A percentile compares a stretch with the other conserved stretches of the same genome.
Evolutionary conservation across 257 asterid species (phyloP).

Genomic region (Solanum appendiculatum): DNA sequence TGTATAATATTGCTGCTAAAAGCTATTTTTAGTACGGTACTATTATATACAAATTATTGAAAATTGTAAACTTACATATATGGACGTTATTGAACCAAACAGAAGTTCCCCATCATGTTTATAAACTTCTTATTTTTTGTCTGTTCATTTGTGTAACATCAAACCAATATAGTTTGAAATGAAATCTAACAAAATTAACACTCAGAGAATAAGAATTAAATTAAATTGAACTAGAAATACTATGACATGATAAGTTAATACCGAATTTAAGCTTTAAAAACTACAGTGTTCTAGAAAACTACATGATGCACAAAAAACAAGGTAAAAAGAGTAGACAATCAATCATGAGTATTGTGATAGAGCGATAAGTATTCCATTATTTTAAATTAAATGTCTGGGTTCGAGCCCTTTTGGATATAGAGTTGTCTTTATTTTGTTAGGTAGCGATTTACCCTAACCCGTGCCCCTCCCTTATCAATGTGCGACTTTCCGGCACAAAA

Average conservation of each 20-base stretch:
- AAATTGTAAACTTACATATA: not conserved
- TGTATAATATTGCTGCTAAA: no score
- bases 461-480: not conserved
- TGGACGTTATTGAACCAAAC: not conserved
- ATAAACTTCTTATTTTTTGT: not conserved
- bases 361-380: not conserved
- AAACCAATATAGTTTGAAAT: not conserved
- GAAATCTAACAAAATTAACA: not conserved
- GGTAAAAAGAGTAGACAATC: not conserved
- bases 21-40: no score
- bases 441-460: no score
- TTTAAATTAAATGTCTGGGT: not conserved
- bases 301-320: not conserved
- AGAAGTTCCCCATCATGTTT: not conserved
- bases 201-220: not conserved
- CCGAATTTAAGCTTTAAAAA: not conserved
- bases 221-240: not conserved
- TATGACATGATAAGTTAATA: not conserved
- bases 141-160: not conserved
- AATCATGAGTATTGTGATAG: not conserved
- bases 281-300: not conserved
- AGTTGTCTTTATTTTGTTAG: not conserved
- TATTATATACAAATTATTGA: not conserved
- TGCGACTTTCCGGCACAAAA: not conserved
- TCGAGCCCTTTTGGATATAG: fast-evolving